Evolutionary conservation across 257 asterid genomes (phyloP).

Genomic region (Solanum appendiculatum): DNA sequence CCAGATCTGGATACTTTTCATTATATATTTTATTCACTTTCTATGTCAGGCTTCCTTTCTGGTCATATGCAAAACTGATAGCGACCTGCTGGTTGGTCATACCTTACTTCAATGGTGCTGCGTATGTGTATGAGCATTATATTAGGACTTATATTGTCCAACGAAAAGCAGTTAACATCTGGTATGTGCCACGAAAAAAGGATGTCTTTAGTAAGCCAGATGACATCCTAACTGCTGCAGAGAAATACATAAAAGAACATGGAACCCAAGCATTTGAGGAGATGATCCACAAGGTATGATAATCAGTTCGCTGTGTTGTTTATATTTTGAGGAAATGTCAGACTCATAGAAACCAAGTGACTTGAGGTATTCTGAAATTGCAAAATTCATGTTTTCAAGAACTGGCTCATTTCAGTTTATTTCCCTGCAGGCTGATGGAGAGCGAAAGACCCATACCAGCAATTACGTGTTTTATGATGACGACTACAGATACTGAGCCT

Average conservation of each 20-base stretch:
- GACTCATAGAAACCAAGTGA: background rate
- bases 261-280: slow-evolving; percentile 68
- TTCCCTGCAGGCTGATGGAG: slow-evolving; percentile 43
- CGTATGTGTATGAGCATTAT: slow-evolving; percentile 72
- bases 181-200: slow-evolving; percentile 69
- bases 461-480: slow-evolving; percentile 34
- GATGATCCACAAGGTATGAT: slow-evolving; percentile 56
- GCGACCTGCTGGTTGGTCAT: slow-evolving; percentile 94
- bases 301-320: background rate
- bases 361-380: background rate
- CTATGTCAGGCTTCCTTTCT: slow-evolving; percentile 76
- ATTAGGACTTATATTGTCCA: slow-evolving; percentile 79
- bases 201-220: slow-evolving; percentile 54
- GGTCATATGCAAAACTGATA: slow-evolving; percentile 82
- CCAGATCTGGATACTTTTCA: background rate
- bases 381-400: background rate
- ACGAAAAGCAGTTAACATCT: slow-evolving; percentile 53
- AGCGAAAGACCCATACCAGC: slow-evolving; percentile 25
- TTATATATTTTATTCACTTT: background rate
- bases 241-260: slow-evolving; percentile 55
- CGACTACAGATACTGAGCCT: slow-evolving; percentile 42
- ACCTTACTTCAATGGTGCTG: slow-evolving; percentile 95
- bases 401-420: background rate
- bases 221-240: slow-evolving; percentile 76
- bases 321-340: background rate